A percentile compares a stretch with the other conserved stretches of the same genome.
Conservation (phyloP, 371 early-diverging fungal genomes). For the Choanephora cucurbitarum region DNA sequence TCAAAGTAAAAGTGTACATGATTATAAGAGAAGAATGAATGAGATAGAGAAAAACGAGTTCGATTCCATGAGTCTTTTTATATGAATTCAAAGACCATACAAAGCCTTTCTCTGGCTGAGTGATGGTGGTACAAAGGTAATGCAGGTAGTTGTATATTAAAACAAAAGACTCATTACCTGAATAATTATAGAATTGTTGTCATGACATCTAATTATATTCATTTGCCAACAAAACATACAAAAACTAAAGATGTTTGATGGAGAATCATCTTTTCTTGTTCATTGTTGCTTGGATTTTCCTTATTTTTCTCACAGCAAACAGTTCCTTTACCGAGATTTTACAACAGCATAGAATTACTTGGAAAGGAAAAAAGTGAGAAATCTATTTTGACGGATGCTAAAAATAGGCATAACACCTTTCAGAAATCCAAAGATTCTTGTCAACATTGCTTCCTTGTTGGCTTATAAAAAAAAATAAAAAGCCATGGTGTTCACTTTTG, state of each 20-base stretch:
- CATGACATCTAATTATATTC: not conserved
- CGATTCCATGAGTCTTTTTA: no score
- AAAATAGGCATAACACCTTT: not conserved
- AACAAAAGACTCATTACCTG: no score
- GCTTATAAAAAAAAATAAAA: no score
- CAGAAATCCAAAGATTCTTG: no score
- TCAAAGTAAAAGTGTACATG: slow-evolving; percentile 8
- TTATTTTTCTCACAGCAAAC: not conserved
- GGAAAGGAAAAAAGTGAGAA: not conserved
- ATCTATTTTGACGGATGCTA: not conserved
- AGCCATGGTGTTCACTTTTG: no score
- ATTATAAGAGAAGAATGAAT: not conserved
- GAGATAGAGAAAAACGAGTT: not conserved
- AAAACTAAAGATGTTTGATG: no score
- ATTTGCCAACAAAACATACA: no score
- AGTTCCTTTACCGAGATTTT: not conserved
- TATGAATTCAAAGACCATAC: not conserved
- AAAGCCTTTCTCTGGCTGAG: slow-evolving; percentile 4
- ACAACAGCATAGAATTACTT: not conserved
- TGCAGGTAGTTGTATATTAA: not conserved
- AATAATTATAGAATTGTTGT: no score
- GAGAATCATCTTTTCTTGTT: no score
- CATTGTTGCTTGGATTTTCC: no score
- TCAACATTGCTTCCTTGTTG: no score
- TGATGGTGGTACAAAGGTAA: slow-evolving; percentile 5